Percentiles rank a stretch among this genome's conserved stretches.
Conservation (phyloP, 192 early-diverging fungal genomes). For the Podila verticillata region DNA sequence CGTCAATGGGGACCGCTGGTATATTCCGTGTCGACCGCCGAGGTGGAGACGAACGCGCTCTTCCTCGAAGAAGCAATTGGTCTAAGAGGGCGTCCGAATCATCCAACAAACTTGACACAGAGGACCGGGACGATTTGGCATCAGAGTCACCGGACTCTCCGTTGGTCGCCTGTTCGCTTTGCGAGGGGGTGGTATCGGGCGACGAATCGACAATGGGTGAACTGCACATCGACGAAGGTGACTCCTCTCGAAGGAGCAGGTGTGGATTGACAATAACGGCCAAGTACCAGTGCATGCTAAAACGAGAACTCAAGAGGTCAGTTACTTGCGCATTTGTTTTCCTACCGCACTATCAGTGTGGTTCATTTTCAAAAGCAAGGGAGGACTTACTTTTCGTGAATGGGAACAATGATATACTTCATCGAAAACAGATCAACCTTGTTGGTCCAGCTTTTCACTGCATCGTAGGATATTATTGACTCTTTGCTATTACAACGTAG, state of each 20-base stretch:
- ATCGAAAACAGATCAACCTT: constrained; percentile 77
- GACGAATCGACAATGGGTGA: not conserved
- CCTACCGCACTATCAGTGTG: not conserved
- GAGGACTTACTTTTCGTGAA: constrained; percentile 67
- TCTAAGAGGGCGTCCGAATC: not conserved
- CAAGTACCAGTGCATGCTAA: constrained; percentile 86
- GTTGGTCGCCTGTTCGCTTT: not conserved
- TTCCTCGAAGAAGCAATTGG: not conserved
- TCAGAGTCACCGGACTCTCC: not conserved
- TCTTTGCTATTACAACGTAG: not conserved
- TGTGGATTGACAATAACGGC: constrained; percentile 80
- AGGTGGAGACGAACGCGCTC: not conserved
- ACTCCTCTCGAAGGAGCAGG: constrained; percentile 30
- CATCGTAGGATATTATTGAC: constrained; percentile 51
- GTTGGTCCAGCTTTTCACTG: constrained; percentile 79
- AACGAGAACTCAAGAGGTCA: not conserved
- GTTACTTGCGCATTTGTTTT: not conserved
- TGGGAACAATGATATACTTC: constrained; percentile 79
- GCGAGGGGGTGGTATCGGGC: not conserved
- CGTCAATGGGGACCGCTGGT: constrained; percentile 10
- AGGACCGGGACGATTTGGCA: not conserved
- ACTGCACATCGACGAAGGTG: not conserved
- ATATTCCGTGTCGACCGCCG: not conserved
- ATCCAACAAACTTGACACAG: not conserved
- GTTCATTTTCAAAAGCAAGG: no score